phyloP scores from a whole-genome alignment of 176 grass and related monocot species.

The Coix lacrymajobi region DNA sequence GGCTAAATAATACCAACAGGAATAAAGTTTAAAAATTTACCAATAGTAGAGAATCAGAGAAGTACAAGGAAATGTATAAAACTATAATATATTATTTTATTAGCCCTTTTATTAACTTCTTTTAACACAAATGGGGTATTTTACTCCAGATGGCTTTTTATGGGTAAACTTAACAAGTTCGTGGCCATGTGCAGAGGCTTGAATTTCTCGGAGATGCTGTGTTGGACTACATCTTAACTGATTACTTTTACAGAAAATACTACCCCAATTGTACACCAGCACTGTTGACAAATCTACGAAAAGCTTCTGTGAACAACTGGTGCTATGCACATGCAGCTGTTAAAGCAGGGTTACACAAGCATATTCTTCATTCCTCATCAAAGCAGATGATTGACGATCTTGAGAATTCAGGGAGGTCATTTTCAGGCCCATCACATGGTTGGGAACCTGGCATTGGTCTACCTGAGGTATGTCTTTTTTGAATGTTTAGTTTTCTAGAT shows the following conservation, averaged over 20 bases:
- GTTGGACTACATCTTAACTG: constrained; percentile 62
- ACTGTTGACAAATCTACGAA: constrained; percentile 76
- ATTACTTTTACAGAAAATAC: constrained; percentile 42
- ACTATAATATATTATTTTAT: not conserved
- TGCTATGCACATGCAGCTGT: constrained; percentile 73
- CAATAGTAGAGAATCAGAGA: not conserved
- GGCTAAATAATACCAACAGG: not conserved
- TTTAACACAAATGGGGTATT: not conserved
- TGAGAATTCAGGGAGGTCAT: constrained; percentile 27
- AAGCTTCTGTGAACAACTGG: constrained; percentile 66
- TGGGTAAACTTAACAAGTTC: constrained; percentile 6
- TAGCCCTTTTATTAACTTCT: not conserved
- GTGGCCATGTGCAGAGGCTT: constrained; percentile 49
- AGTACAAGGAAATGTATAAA: not conserved
- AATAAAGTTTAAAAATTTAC: not conserved
- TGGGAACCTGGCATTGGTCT: constrained; percentile 69
- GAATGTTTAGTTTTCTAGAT: not conserved
- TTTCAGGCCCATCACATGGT: constrained; percentile 56
- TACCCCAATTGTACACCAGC: constrained; percentile 65
- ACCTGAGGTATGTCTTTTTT: constrained; percentile 45
- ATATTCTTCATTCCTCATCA: constrained; percentile 56
- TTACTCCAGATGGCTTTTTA: not conserved
- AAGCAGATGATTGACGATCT: constrained; percentile 37
- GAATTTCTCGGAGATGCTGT: constrained; percentile 80
- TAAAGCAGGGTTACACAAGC: constrained; percentile 65